Conservation (phyloP, 352 stramenopile genomes). For the Thraustochytrium striatum region DNA sequence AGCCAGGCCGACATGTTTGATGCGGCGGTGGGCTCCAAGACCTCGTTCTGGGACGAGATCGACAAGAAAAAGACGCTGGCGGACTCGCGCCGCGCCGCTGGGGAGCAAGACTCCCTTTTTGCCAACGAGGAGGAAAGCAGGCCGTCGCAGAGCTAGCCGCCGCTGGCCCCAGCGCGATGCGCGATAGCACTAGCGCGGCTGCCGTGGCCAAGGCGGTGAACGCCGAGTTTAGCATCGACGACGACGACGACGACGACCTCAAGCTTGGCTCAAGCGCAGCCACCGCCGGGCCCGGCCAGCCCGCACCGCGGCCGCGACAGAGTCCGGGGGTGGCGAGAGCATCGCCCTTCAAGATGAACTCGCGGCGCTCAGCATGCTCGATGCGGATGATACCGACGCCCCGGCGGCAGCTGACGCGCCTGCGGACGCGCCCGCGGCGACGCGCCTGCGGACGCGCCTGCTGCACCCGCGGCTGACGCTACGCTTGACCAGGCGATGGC, state of each 20-base stretch:
- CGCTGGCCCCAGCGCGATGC: not conserved
- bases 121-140: not conserved
- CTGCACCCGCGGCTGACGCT: not conserved
- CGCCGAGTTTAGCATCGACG: not conserved
- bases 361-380: too few relatives aligned
- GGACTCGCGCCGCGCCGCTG: not conserved
- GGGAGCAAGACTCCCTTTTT: not conserved
- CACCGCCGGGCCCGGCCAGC: not conserved
- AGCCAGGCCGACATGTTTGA: conserved; percentile 35
- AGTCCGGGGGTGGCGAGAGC: too few relatives aligned
- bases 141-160: not conserved
- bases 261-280: not conserved
- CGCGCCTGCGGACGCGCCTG: too few relatives aligned
- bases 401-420: not conserved
- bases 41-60: conserved; percentile 39
- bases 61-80: conserved; percentile 21
- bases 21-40: not conserved
- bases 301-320: too few relatives aligned
- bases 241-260: conserved; percentile 7
- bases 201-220: not conserved
- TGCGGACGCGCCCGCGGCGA: not conserved
- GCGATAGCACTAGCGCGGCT: not conserved
- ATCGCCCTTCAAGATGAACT: too few relatives aligned
- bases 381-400: too few relatives aligned
- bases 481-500: not conserved